Evolutionary conservation across 805 yeast genomes (phyloP), one percentile per base, ranked within the genome.

Genomic region (Metschnikowia cubensis): DNA sequence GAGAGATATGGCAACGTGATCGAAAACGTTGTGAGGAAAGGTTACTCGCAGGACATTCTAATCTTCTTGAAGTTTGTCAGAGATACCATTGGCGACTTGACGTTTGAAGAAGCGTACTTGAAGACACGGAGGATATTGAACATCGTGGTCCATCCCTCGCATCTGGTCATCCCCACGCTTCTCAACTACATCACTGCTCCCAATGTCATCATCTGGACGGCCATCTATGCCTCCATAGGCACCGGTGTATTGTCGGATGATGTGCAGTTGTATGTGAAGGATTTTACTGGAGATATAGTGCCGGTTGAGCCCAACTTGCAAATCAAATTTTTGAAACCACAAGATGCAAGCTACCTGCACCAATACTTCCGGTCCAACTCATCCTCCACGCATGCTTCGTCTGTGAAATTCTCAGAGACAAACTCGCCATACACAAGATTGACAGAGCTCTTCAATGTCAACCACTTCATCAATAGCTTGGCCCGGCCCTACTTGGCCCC

Each of bases 401-500:
- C 63, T 17, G 96, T 97, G 0, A 91, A 91, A 31, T 41, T 45
- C 25, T 65, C 63, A 52, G 70, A 69, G 18, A 46, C 45, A 11
- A 66, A 66, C 43, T 67, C 75, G 10, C 96, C 97, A 0, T 92
- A 92, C 63, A 87, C 94, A 1, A 74, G 96, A 48, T 76, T 92
- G 43, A 86, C 97, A 0, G 98, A 94, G 65, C 75, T 92, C 51
- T 94, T 92, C 73, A 94, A 94, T 60, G 98, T 94, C 21, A 94
- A 94, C 67, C 95, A 91, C 66, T 92, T 89, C 62, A 76, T 94
- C 31, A 91, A 91, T 1, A 88, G 97, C 18, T 74, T 92, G 56
- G 96, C 98, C 7, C 77, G 97, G 54, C 97, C 98, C 0, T 94
- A 92, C 61, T 72, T 92, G 58, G 96, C 97, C 0, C 97, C 98